phyloP scores from a whole-genome alignment of 2,329 filamentous ascomycete genomes.

The Colletotrichum sublineola region DNA sequence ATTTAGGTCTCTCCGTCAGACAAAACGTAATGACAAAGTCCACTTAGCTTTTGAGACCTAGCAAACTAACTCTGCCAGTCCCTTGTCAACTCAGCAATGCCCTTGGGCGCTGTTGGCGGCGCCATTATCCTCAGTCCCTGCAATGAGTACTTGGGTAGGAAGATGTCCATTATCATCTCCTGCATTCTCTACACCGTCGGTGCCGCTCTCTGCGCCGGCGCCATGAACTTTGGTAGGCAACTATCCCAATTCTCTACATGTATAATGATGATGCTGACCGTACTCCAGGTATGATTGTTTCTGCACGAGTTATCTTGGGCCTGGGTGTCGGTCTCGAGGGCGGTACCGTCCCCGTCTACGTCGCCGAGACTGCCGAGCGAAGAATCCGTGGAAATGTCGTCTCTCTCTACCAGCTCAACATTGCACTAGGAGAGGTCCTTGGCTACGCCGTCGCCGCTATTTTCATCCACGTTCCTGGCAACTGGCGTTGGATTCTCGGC shows the following conservation, averaged over 20 bases:
- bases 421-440: conserved; percentile 79
- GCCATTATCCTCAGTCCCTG: conserved; percentile 75
- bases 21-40: conserved; percentile 57
- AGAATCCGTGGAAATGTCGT: conserved; percentile 79
- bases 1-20: conserved; percentile 66
- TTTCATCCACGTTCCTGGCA: conserved; percentile 76
- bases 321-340: conserved; percentile 80
- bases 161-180: conserved; percentile 77
- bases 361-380: conserved; percentile 78
- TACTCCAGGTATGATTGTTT: conserved; percentile 70
- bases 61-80: conserved; percentile 50
- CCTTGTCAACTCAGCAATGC: conserved; percentile 78
- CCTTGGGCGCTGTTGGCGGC: conserved; percentile 78
- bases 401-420: conserved; percentile 81
- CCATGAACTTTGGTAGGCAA: conserved; percentile 71
- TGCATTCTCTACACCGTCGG: conserved; percentile 79
- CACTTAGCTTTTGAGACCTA: not conserved
- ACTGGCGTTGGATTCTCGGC: conserved; percentile 81
- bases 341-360: conserved; percentile 81
- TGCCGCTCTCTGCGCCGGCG: conserved; percentile 75
- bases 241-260: conserved; percentile 32
- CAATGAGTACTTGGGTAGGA: conserved; percentile 77
- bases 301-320: conserved; percentile 76
- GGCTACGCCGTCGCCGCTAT: conserved; percentile 81
- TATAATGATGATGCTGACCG: conserved; percentile 42